Base-by-base conservation (phyloP, 2,329 filamentous ascomycete genomes). In the Sordariomycetes sp. region DNA sequence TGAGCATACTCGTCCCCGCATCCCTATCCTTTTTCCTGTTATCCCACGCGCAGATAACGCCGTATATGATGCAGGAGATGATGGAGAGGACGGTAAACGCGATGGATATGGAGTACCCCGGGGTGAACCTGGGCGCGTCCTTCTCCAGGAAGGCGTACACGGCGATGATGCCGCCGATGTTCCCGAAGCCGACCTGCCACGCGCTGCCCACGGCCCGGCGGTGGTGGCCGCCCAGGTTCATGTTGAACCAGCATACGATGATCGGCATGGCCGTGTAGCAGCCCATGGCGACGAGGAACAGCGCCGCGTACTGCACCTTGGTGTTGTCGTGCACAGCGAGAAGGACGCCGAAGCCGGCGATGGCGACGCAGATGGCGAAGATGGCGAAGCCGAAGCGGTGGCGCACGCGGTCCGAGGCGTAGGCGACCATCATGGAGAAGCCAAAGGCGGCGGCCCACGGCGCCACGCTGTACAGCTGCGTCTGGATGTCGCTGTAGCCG, bases 231-330 rank as follows among this genome's bases (percentile, higher is more conserved):
- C 83, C 83, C 1, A 90, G 74, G 64, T 91, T 92, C 82, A 90
- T 90, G 64, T 86, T 87, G 70, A 87, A 91, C 88, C 88, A 92
- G 69, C 87, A 91, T 8, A 91, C 81, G 51, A 91, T 83, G 34
- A 96, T 85, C 0, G 93, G 91, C 87, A 96, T 92, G n/a, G 91
- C 89, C 1, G 84, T 85, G 72, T 95, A 97, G 0, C 82, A 80
- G 55, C 90, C 90, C 74, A 85, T 85, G 1, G 89, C 87, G 55
- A 95, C 83, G 35, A 97, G 75, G 75, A 95, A 96, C 0, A 97
- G 79, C 0, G 87, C 89, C 0, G 77, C 87, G 65, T 96, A 97
- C 69, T 94, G 81, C 7, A 89, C 72, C 14, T 79, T 62, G 0
- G 74, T 75, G 68, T 90, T 81, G 67, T 88, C 72, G 69, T 93